Evolutionary conservation across 257 asterid genomes (phyloP), one percentile per base, ranked within the genome.

Genomic region (Penstemon davidsonii): DNA sequence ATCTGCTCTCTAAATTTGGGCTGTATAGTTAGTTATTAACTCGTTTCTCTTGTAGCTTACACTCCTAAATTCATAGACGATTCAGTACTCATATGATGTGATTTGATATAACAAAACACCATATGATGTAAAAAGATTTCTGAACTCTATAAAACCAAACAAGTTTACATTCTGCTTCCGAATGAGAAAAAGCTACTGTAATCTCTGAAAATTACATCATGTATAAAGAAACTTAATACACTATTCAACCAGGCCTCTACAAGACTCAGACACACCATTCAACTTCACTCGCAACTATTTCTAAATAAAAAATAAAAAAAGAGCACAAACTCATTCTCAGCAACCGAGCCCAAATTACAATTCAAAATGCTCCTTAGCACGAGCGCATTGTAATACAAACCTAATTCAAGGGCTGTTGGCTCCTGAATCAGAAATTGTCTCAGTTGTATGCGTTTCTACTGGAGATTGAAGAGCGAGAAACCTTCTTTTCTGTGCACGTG

Each of bases 401-500:
- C 33, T 70, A 53, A 64, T 67, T 83, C 76, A 77, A 40, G 66
- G 67, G 51, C 46, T 67, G 42, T 51, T 64, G 71, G 70, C 62
- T 72, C 80, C 68, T 6, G 82, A 61, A 64, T 83, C 86, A 61
- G 84, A 75, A 18, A 44, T 69, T 0, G 76, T 67, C 69, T 81
- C 84, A 2, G 73, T 13, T 73, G 83, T 83, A 9, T 69, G 79
- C 33, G 83, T 9, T 33, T 78, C 87, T 5, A 49, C 78, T 0
- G 96, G 70, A 60, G 92, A 75, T 71, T 88, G 82, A 8, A 87
- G 82, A 18, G 96, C 84, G 50, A 88, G 87, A 78, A 71, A 75
- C 53, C 88, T 78, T 41, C 90, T 80, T 75, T 84, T 92, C 71
- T 89, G 96, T n/a, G 96, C 96, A 1, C 96, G 90, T 0, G 96